These are phyloP conservation scores for Gigaspora rosea DNA, from an alignment of 192 early-diverging fungal species.

Conservation along the genomic window DNA sequence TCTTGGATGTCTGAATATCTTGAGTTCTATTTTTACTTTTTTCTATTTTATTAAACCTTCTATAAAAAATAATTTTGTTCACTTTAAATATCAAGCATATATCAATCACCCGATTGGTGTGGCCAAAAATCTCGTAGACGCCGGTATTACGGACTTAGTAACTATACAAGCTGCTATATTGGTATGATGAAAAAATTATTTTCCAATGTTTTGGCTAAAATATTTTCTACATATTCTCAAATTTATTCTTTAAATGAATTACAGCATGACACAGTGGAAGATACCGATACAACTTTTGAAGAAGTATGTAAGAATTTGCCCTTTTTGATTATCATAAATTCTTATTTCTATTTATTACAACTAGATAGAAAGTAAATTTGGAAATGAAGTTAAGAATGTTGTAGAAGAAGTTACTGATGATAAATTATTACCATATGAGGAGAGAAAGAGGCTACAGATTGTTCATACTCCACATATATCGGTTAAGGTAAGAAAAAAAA, in stretches of 20 bases:
- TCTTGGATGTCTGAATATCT: neutral
- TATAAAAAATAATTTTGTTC: neutral
- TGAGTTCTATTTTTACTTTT: neutral
- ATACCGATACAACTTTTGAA: slow-evolving; percentile 63
- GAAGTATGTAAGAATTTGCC: slow-evolving; percentile 40
- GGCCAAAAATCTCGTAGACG: slow-evolving; percentile 51
- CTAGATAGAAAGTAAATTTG: slow-evolving; percentile 51
- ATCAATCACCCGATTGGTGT: slow-evolving; percentile 68
- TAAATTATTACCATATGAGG: slow-evolving; percentile 47
- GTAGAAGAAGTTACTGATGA: slow-evolving; percentile 66
- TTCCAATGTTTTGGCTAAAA: too few relatives aligned
- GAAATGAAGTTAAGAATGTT: slow-evolving; percentile 45
- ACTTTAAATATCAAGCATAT: slow-evolving; percentile 42
- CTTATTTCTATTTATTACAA: neutral
- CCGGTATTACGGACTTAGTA: slow-evolving; percentile 46
- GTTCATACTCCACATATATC: slow-evolving; percentile 55
- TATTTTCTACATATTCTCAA: too few relatives aligned
- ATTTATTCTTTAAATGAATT: too few relatives aligned
- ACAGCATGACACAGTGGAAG: slow-evolving; percentile 68
- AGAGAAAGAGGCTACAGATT: slow-evolving; percentile 62
- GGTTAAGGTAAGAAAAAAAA: slow-evolving; percentile 31
- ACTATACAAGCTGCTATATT: slow-evolving; percentile 58
- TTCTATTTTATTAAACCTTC: neutral
- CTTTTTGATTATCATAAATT: neutral
- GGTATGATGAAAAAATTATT: neutral